Percentiles rank a stretch among this genome's conserved stretches.
These are phyloP conservation scores for Alternaria ventricosa DNA, from an alignment of 2,329 filamentous ascomycete genomes.

Conservation along the genomic window DNA sequence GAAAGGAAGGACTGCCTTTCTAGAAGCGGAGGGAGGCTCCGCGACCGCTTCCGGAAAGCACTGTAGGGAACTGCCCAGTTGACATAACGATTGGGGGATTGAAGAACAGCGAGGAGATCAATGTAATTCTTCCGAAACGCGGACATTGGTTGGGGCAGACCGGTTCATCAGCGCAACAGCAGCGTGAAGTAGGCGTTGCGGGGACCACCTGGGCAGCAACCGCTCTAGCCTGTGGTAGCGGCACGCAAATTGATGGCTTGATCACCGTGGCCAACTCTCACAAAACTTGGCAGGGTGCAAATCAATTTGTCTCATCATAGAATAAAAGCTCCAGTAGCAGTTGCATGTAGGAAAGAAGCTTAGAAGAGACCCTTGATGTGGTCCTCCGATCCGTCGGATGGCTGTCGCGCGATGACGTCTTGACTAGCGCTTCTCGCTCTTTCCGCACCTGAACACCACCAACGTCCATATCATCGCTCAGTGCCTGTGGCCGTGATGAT, in stretches of 20 bases:
- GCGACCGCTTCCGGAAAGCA: not conserved
- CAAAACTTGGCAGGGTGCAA: not conserved
- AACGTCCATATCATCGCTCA: not conserved
- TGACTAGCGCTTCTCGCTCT: not conserved
- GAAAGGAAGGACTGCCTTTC: not conserved
- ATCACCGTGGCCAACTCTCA: not conserved
- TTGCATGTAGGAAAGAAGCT: not conserved
- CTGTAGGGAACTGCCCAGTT: not conserved
- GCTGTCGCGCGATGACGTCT: slow-evolving; percentile 4
- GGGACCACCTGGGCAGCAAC: not conserved
- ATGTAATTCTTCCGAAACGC: not conserved
- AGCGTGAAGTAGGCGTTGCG: not conserved
- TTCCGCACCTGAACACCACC: not conserved
- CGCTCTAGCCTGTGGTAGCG: not conserved
- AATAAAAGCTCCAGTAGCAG: not conserved
- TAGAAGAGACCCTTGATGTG: not conserved
- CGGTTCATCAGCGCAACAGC: not conserved
- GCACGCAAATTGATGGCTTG: not conserved
- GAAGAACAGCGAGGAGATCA: not conserved
- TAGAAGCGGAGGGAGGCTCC: not conserved
- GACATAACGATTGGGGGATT: not conserved
- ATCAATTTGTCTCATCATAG: not conserved
- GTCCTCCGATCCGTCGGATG: not conserved
- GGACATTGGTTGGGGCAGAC: not conserved
- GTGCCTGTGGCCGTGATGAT: slow-evolving; percentile 2